Evolutionary conservation across 2,329 filamentous ascomycete species (phyloP), one percentile per base, ranked within the genome.

Genomic region (Claviceps paspali): DNA sequence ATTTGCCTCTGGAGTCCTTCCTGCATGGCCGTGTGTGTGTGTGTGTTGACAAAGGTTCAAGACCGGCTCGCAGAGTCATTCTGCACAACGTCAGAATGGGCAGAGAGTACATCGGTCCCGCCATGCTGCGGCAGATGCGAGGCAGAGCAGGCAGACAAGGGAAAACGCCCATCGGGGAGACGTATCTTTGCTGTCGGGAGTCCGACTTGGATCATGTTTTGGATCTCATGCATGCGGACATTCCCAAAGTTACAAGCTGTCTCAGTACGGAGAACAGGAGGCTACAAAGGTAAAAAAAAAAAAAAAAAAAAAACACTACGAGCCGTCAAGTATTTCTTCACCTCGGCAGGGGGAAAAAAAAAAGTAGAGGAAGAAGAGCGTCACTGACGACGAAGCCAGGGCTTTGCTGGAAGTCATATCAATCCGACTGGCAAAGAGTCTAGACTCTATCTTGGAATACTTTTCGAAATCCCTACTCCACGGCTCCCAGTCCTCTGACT

Each of bases 101-200:
- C 0, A 68, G 77, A 36, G 79, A 85, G 32, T 62, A 85, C 33
- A 72, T 86, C n/a, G 81, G 79, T 0, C 81, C 82, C 10, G 76
- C 81, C 4, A 82, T 87, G 76, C 63, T 87, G 55, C 73, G 80
- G 34, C 82, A 87, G 56, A 87, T 86, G 82, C 72, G 80, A 50
- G 82, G 82, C 3, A 69, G 82, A 42, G 82, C 82, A 15, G 82
- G 82, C 6, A 70, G 82, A 38, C 85, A 85, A 55, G 82, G 82
- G 34, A 86, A 84, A 49, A 79, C 83, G 38, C 78, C 82, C 35
- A 62, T 82, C 33, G 82, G 82, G 2, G 82, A 86, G 57, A 86
- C 79, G 1, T 86, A 81, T 52, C 61, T 86, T 1, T 85, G 81
- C 51, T 86, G 81, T 49, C 70, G 75, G 22, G 70, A 75, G 47